phyloP scores from a whole-genome alignment of 2,329 filamentous ascomycete species.

The Colletotrichum sp. region DNA sequence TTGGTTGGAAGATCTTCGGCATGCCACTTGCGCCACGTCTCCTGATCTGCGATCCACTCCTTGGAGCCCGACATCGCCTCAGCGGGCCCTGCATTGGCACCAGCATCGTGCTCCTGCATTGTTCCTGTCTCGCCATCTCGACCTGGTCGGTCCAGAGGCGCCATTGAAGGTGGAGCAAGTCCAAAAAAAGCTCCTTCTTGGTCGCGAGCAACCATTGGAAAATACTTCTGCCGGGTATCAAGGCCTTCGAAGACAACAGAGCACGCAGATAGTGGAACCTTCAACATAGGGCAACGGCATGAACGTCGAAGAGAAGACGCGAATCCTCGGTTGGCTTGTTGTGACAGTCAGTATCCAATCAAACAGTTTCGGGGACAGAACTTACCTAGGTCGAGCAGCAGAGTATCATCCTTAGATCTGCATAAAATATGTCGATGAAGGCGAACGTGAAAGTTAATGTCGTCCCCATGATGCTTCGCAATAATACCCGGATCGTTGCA shows the following conservation, averaged over 20 bases:
- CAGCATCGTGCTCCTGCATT: neutral
- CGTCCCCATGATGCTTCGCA: neutral
- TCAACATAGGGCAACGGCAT: neutral
- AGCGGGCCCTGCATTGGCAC: no score
- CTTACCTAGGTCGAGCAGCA: neutral
- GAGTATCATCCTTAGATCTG: neutral
- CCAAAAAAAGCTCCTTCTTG: rapidly evolving
- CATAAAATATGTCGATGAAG: neutral
- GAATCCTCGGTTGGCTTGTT: neutral
- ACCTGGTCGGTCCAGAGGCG: no score
- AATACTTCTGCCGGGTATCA: neutral
- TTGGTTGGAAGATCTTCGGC: neutral
- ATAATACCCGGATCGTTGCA: neutral
- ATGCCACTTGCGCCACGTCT: neutral
- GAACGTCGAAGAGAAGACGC: no score
- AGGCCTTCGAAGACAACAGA: neutral
- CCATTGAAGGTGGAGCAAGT: neutral
- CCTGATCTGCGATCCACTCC: neutral
- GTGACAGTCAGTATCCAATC: neutral
- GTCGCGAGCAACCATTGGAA: neutral
- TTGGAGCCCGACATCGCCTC: rapidly evolving
- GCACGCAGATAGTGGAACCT: neutral
- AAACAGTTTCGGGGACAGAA: neutral
- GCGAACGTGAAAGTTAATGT: neutral
- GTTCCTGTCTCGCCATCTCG: no score